These are phyloP conservation scores for Amphichorda felina DNA, from an alignment of 2,329 filamentous ascomycete genomes.

Conservation along the genomic window DNA sequence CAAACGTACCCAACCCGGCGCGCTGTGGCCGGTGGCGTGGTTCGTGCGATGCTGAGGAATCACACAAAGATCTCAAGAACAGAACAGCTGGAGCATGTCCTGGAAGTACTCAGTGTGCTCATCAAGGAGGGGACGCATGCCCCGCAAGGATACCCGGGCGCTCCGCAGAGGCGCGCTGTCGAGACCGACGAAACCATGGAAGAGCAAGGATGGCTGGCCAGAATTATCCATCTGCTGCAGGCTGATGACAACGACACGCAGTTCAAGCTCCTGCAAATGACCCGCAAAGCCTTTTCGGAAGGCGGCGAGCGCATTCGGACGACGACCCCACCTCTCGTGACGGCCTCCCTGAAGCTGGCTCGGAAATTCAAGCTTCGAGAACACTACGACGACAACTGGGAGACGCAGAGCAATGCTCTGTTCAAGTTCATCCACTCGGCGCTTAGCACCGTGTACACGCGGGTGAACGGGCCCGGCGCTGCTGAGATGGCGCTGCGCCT, in stretches of 20 bases:
- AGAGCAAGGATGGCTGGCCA: slow-evolving; percentile 92
- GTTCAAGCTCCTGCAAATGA: slow-evolving; percentile 83
- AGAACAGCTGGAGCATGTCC: slow-evolving; percentile 74
- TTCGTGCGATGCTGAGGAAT: slow-evolving; percentile 70
- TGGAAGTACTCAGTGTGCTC: slow-evolving; percentile 80
- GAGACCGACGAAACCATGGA: slow-evolving; percentile 98
- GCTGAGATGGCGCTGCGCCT: slow-evolving; percentile 82
- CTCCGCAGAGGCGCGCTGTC: slow-evolving; percentile 58
- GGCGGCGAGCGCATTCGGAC: slow-evolving; percentile 94
- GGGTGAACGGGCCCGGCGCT: slow-evolving; percentile 64
- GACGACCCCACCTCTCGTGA: slow-evolving; percentile 86
- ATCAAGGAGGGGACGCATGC: slow-evolving; percentile 87
- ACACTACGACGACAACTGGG: slow-evolving; percentile 61
- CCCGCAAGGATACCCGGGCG: slow-evolving; percentile 73
- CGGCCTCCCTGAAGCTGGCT: slow-evolving; percentile 79
- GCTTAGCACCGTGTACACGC: slow-evolving; percentile 75
- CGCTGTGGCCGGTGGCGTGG: slow-evolving; percentile 82
- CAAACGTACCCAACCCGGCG: slow-evolving; percentile 89
- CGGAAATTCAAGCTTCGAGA: slow-evolving; percentile 82
- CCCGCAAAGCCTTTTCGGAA: slow-evolving; percentile 75
- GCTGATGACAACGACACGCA: slow-evolving; percentile 84
- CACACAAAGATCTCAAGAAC: slow-evolving; percentile 67
- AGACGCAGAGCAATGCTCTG: slow-evolving; percentile 57
- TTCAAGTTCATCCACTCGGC: slow-evolving; percentile 94
- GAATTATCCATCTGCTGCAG: slow-evolving; percentile 79